phyloP scores from a whole-genome alignment of 2,329 filamentous ascomycete genomes.

The Knufia petricola region DNA sequence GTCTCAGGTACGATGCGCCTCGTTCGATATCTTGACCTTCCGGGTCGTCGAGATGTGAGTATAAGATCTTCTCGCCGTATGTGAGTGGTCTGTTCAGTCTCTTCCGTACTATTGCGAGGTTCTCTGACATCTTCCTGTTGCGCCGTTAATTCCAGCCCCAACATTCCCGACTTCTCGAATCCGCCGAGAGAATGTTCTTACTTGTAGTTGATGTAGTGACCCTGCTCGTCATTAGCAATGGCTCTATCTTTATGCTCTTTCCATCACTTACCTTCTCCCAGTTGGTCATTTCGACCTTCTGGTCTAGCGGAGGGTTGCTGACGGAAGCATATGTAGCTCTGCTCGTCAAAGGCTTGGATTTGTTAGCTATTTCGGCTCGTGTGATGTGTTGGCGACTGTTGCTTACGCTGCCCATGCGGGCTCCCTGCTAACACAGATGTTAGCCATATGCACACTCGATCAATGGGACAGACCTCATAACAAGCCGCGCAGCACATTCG shows the following conservation, averaged over 20 bases:
- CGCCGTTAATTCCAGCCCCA: background rate
- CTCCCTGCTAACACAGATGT: constrained; percentile 10
- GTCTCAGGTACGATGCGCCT: constrained; percentile 88
- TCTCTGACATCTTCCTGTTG: constrained; percentile 86
- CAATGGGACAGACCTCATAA: background rate
- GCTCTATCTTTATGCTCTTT: constrained; percentile 23
- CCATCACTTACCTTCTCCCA: constrained; percentile 58
- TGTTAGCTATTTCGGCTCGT: constrained; percentile 2
- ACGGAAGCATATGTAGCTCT: constrained; percentile 23
- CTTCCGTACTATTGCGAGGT: constrained; percentile 78
- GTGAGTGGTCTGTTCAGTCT: constrained; percentile 89
- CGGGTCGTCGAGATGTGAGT: constrained; percentile 96
- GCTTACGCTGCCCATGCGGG: constrained; percentile 10
- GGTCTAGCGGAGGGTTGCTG: constrained; percentile 73
- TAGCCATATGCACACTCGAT: constrained; percentile 5
- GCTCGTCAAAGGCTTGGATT: constrained; percentile 20
- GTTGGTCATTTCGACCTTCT: constrained; percentile 94
- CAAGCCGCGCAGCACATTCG: background rate
- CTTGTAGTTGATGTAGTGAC: constrained; percentile 96
- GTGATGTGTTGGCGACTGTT: background rate
- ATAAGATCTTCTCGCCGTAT: constrained; percentile 96
- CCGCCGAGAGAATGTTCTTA: constrained; percentile 25
- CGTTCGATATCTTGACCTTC: constrained; percentile 94
- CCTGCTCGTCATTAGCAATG: constrained; percentile 29
- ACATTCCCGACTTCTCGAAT: background rate